phyloP scores from a whole-genome alignment of 177 flowering plant genomes.

The Telopea speciosissima region DNA sequence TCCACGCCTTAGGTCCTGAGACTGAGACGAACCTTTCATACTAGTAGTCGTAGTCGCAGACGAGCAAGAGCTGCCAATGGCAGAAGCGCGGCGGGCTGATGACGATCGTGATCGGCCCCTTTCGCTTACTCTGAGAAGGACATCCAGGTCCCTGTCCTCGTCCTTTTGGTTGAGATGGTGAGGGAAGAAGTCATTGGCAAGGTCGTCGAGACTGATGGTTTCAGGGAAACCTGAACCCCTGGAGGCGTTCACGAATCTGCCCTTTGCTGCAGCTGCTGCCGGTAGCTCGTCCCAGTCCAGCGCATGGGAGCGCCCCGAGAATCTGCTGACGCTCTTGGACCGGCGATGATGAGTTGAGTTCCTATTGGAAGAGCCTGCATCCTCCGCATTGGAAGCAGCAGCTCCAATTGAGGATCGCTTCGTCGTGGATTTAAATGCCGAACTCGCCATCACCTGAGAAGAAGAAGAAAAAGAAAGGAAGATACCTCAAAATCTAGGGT shows the following conservation, averaged over 20 bases:
- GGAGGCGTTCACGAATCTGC: conserved; percentile 66
- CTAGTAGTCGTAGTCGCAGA: background rate
- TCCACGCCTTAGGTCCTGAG: conserved; percentile 43
- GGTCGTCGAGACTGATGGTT: conserved; percentile 78
- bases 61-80: background rate
- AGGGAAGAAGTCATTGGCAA: conserved; percentile 60
- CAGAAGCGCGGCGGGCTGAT: conserved; percentile 19
- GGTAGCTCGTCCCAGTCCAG: conserved; percentile 24
- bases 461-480: background rate
- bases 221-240: conserved; percentile 78
- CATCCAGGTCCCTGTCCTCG: background rate
- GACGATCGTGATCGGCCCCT: conserved; percentile 26
- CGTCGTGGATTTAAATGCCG: conserved; percentile 88
- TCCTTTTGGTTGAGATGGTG: conserved; percentile 13
- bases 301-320: conserved; percentile 35
- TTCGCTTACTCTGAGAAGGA: conserved; percentile 9
- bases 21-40: conserved; percentile 21
- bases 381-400: conserved; percentile 20
- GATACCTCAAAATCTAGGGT: background rate
- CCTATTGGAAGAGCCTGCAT: conserved; percentile 30
- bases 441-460: conserved; percentile 51
- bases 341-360: conserved; percentile 57
- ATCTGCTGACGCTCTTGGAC: conserved; percentile 63
- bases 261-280: conserved; percentile 31
- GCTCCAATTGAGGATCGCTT: conserved; percentile 48